phyloP scores from a whole-genome alignment of 768 basidiomycete species.

The Tricholoma flavovirens region DNA sequence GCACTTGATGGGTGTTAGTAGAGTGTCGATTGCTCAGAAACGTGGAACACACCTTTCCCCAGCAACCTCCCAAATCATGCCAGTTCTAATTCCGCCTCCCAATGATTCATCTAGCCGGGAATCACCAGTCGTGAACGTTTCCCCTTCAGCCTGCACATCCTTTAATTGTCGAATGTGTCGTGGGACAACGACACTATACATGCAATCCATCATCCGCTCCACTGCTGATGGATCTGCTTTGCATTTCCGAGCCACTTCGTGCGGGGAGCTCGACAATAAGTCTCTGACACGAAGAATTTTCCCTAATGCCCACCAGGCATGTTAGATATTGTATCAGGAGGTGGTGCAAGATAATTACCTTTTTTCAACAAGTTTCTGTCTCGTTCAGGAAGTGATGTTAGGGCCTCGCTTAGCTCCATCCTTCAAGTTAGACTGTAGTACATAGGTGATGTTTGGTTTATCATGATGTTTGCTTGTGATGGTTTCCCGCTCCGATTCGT shows the following conservation, averaged over 20 bases:
- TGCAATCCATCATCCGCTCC: conserved; percentile 41
- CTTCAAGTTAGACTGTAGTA: too few relatives aligned
- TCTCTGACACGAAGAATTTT: conserved; percentile 43
- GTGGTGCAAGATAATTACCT: conserved; percentile 18
- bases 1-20: conserved; percentile 46
- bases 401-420: background rate
- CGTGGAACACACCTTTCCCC: conserved; percentile 70
- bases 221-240: conserved; percentile 45
- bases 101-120: conserved; percentile 56
- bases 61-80: conserved; percentile 82
- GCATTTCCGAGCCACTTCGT: conserved; percentile 54
- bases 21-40: background rate
- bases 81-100: conserved; percentile 74
- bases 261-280: conserved; percentile 40
- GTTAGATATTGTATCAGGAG: background rate
- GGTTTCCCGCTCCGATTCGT: too few relatives aligned
- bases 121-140: conserved; percentile 69
- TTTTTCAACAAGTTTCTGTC: conserved; percentile 20
- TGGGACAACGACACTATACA: conserved; percentile 38
- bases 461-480: too few relatives aligned
- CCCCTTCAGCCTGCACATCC: conserved; percentile 28
- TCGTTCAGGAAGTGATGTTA: conserved; percentile 1
- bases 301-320: conserved; percentile 28
- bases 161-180: conserved; percentile 37
- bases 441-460: too few relatives aligned